Evolutionary conservation across 768 basidiomycete species (phyloP), one percentile per base, ranked within the genome.

Genomic region (Naematelia aurantialba): DNA sequence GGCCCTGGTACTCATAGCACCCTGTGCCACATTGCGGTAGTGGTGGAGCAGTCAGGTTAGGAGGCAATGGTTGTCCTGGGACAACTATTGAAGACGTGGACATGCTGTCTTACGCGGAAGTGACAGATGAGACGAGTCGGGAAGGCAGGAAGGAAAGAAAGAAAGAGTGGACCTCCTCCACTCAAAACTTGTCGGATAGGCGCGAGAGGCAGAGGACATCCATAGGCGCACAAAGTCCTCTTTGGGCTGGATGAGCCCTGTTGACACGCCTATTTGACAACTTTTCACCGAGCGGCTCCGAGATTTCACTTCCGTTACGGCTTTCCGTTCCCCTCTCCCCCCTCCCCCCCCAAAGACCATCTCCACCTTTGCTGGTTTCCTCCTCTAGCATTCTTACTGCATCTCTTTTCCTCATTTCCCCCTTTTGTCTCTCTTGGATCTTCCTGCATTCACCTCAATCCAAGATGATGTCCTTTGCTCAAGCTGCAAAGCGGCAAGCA

Each of bases 41-140:
- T 17, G 74, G 74, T 8, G 65, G 58, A 25, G 62, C 13, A 22
- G 58, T 69, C 31, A 71, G 64, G 44, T 63, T 51, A 2, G 64
- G 29, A 11, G 75, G 73, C 26, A 76, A 47, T 3, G 75, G 75
- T 51, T 76, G 75, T 17, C 75, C 75, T 1, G 75, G 75, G 14
- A 76, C 63, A 0, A 76, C 59, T 22, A 74, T 52, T 26, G 27
- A 11, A 25, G 52, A 24, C 19, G 34, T 24, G 29, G 24, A 26
- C 52, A 52, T 52, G 30, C 34, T 39, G 34, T 39, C n/a, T n/a
- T n/a, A n/a, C n/a, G n/a, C n/a, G n/a, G n/a, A n/a, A n/a, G n/a
- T n/a, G n/a, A n/a, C n/a, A n/a, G n/a, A n/a, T n/a, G n/a, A n/a
- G n/a, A n/a, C n/a, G n/a, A n/a, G n/a, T n/a, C n/a, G n/a, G n/a